Percentiles rank a stretch among this genome's conserved stretches.
These are phyloP conservation scores for Colletotrichum nymphaeae DNA, from an alignment of 2,329 filamentous ascomycete species.

Conservation along the genomic window DNA sequence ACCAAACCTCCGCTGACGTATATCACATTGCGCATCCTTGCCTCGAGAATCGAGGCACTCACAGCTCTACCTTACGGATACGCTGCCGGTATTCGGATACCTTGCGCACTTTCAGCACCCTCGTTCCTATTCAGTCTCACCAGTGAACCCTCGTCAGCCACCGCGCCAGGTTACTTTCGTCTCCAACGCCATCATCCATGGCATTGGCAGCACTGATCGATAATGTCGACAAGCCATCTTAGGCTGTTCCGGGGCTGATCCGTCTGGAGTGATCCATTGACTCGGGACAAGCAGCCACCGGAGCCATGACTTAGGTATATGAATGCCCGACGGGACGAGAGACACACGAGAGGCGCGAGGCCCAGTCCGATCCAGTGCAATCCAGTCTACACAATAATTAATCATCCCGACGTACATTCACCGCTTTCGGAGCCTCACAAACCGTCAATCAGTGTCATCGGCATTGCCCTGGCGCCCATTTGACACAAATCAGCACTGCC, in stretches of 20 bases:
- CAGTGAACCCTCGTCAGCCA: conserved; percentile 12
- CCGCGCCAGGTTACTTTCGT: background rate
- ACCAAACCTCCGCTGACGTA: conserved; percentile 27
- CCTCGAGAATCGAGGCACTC: background rate
- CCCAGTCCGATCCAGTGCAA: conserved; percentile 17
- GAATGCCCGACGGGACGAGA: background rate
- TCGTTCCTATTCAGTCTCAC: conserved; percentile 14
- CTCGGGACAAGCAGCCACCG: conserved; percentile 12
- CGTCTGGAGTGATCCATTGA: conserved; percentile 26
- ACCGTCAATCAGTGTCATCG: conserved; percentile 24
- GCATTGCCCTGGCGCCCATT: conserved; percentile 22
- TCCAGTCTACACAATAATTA: background rate
- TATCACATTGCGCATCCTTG: background rate
- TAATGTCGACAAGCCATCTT: conserved; percentile 11
- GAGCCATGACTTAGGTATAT: conserved; percentile 15
- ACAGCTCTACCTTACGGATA: background rate
- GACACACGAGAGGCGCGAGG: conserved; percentile 2
- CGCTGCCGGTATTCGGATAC: background rate
- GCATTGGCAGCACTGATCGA: conserved; percentile 6
- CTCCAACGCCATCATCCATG: background rate
- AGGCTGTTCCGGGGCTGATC: conserved; percentile 27
- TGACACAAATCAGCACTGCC: conserved; percentile 9
- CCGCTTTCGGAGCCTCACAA: conserved; percentile 34
- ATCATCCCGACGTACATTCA: background rate
- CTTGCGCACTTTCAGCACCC: conserved; percentile 1